phyloP scores from a whole-genome alignment of 179 eudicot genomes.

The Corrigiola litoralis region DNA sequence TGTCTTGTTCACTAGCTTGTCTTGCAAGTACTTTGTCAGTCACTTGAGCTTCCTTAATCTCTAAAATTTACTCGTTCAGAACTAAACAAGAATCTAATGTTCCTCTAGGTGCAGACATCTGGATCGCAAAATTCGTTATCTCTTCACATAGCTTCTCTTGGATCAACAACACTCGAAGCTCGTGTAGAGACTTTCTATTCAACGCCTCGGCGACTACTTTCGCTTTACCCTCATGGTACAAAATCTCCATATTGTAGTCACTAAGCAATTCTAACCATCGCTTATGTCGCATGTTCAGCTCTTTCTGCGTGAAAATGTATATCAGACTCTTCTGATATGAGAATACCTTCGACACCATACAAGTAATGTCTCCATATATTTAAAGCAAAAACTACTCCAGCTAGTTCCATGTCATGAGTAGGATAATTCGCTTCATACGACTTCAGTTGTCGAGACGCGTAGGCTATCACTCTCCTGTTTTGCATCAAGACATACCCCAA shows the following conservation, averaged over 20 bases:
- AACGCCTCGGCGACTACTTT: not conserved
- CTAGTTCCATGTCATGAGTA: not conserved
- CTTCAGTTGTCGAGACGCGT: not conserved
- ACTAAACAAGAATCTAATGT: no score
- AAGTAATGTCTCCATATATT: not conserved
- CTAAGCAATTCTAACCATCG: not conserved
- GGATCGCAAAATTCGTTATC: not conserved
- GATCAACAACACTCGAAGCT: not conserved
- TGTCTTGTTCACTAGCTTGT: no score
- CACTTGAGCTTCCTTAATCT: no score
- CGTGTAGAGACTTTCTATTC: not conserved
- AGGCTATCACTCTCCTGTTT: not conserved
- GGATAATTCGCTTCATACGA: not conserved
- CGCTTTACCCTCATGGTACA: not conserved
- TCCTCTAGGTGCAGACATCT: not conserved
- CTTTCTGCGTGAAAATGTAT: not conserved
- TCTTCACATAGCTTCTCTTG: not conserved
- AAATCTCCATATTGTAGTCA: not conserved
- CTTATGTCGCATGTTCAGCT: not conserved
- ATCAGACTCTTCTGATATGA: not conserved
- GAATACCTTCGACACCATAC: not conserved
- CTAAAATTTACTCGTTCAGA: no score
- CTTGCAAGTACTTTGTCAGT: no score
- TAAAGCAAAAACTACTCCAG: not conserved
- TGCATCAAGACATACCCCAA: not conserved